Evolutionary conservation across 495 filamentous ascomycete species (phyloP).

Genomic region (Trichoderma parareesei): DNA sequence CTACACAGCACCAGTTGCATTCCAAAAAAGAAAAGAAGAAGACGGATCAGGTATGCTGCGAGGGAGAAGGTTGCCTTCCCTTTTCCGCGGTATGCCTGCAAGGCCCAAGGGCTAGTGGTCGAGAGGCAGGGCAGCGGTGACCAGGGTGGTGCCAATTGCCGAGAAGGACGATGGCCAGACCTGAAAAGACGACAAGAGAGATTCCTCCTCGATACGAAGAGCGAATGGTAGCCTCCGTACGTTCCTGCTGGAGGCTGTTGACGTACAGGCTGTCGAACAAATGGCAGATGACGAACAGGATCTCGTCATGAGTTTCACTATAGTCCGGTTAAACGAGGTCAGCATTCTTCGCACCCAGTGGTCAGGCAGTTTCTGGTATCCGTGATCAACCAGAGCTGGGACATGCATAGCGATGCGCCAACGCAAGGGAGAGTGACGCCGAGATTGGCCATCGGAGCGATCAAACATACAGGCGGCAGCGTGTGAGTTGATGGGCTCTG

Average conservation of each 20-base stretch:
- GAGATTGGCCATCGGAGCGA: constrained; percentile 4
- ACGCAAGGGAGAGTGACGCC: constrained; percentile 8
- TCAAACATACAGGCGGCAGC: neutral
- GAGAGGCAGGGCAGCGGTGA: neutral
- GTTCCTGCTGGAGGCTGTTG: neutral
- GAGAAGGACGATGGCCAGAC: neutral
- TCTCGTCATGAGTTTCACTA: constrained; percentile 3
- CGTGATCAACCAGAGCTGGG: neutral
- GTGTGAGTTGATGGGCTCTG: neutral
- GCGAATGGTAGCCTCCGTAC: neutral
- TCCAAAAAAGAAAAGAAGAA: neutral
- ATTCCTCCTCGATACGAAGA: neutral
- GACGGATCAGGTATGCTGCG: neutral
- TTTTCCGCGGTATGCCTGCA: neutral
- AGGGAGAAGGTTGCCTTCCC: neutral
- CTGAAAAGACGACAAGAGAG: neutral
- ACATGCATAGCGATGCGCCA: constrained; percentile 8
- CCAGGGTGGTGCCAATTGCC: neutral
- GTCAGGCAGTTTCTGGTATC: neutral
- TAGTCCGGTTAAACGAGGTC: neutral
- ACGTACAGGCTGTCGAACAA: neutral
- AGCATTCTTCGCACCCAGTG: neutral
- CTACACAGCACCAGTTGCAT: constrained; percentile 5
- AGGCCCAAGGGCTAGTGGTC: neutral
- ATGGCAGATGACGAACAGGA: neutral